A percentile compares a stretch with the other conserved stretches of the same genome.
Conservation (phyloP, 257 asterid genomes). For the Lycium ferocissimum region DNA sequence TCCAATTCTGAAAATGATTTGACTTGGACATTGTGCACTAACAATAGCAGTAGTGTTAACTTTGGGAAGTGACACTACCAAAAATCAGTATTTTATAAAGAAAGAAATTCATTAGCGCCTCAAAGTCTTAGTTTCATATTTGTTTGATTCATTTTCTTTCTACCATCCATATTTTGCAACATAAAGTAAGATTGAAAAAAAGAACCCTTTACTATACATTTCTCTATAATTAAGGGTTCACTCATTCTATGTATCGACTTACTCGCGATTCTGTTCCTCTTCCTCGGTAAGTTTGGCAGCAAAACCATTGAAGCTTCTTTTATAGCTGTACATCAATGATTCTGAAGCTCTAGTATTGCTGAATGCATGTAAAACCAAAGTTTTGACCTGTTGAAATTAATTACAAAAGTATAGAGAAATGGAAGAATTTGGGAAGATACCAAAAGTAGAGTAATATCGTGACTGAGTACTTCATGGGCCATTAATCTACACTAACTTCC, state of each 20-base stretch:
- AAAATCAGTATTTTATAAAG: too few relatives aligned
- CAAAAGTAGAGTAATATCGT: not conserved
- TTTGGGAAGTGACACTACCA: too few relatives aligned
- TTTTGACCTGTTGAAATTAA: not conserved
- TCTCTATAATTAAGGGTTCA: not conserved
- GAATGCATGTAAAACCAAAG: constrained; percentile 18
- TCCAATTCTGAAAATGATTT: too few relatives aligned
- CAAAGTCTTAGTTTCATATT: not conserved
- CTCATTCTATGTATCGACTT: not conserved
- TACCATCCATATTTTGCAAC: not conserved
- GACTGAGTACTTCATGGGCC: too few relatives aligned
- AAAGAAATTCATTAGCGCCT: not conserved
- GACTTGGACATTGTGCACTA: too few relatives aligned
- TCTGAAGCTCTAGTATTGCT: constrained; percentile 67
- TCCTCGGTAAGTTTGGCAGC: constrained; percentile 54
- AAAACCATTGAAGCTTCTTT: constrained; percentile 67
- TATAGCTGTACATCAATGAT: constrained; percentile 46
- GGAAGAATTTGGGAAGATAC: not conserved
- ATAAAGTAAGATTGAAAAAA: not conserved
- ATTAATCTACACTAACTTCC: too few relatives aligned
- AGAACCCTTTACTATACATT: too few relatives aligned
- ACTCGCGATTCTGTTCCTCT: constrained; percentile 50
- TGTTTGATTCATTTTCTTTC: not conserved
- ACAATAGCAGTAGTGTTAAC: too few relatives aligned
- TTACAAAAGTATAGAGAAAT: not conserved